Evolutionary conservation across 2,329 filamentous ascomycete species (phyloP).

Genomic region (Beauveria rudraprayagi): DNA sequence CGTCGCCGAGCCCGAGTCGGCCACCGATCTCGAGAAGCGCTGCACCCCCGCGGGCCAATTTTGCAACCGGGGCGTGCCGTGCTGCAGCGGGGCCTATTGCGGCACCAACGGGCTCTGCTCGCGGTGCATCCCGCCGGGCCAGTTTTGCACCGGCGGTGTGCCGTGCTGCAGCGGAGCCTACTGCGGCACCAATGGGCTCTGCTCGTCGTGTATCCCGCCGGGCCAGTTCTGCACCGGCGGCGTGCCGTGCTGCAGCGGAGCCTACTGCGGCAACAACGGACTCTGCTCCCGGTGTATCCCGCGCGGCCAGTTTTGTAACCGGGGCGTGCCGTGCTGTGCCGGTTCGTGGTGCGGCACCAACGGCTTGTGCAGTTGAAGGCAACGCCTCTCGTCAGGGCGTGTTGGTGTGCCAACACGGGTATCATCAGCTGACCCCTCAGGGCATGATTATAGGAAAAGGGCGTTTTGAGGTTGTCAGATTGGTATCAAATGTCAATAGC

Average conservation of each 20-base stretch:
- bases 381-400: too few species aligned
- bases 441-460: too few species aligned
- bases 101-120: background rate
- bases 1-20: background rate
- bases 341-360: background rate
- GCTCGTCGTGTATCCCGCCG: background rate
- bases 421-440: too few species aligned
- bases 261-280: background rate
- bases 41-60: background rate
- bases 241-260: background rate
- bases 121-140: background rate
- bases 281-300: background rate
- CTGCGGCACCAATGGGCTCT: background rate
- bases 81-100: background rate
- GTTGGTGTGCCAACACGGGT: too few species aligned
- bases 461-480: too few species aligned
- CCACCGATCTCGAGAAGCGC: background rate
- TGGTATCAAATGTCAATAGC: background rate
- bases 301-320: slow-evolving; percentile 1
- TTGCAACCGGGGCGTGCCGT: slow-evolving; percentile 1
- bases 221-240: background rate
- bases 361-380: background rate
- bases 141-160: background rate
- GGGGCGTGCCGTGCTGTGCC: slow-evolving; percentile 2
- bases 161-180: background rate